Conservation (phyloP, 176 grass and related monocot species). For the Calamus simplicifolius region DNA sequence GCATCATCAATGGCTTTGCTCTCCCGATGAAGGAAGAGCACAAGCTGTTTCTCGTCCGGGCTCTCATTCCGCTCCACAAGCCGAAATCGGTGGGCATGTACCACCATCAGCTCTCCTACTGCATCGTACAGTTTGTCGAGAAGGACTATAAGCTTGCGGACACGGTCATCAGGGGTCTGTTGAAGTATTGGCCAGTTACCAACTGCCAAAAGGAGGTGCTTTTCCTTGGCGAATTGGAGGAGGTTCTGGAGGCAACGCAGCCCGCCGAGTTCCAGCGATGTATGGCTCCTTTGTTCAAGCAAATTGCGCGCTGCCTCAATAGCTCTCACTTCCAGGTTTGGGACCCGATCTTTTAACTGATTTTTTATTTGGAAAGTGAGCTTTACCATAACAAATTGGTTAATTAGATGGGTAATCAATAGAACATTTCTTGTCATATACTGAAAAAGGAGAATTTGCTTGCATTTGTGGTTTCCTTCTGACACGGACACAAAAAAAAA, state of each 20-base stretch:
- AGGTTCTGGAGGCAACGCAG: conserved; percentile 11
- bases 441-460: too few relatives aligned
- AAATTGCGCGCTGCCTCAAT: conserved; percentile 6
- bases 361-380: too few relatives aligned
- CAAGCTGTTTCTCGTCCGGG: conserved; percentile 12
- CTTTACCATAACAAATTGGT: too few relatives aligned
- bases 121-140: conserved; percentile 12
- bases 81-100: conserved; percentile 8
- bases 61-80: conserved; percentile 7
- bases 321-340: conserved; percentile 21
- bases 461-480: too few relatives aligned
- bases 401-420: too few relatives aligned
- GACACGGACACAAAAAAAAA: too few relatives aligned
- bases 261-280: conserved; percentile 12
- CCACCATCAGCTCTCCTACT: conserved; percentile 18
- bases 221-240: conserved; percentile 13
- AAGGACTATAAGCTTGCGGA: conserved; percentile 17
- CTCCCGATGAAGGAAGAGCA: conserved; percentile 18
- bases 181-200: conserved; percentile 19
- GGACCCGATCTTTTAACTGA: too few relatives aligned
- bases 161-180: conserved; percentile 5
- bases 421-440: too few relatives aligned
- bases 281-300: conserved; percentile 17
- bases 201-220: conserved; percentile 21
- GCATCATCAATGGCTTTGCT: conserved; percentile 16